Evolutionary conservation across 768 basidiomycete genomes (phyloP), one percentile per base, ranked within the genome.

Genomic region (Lactarius deliciosus): DNA sequence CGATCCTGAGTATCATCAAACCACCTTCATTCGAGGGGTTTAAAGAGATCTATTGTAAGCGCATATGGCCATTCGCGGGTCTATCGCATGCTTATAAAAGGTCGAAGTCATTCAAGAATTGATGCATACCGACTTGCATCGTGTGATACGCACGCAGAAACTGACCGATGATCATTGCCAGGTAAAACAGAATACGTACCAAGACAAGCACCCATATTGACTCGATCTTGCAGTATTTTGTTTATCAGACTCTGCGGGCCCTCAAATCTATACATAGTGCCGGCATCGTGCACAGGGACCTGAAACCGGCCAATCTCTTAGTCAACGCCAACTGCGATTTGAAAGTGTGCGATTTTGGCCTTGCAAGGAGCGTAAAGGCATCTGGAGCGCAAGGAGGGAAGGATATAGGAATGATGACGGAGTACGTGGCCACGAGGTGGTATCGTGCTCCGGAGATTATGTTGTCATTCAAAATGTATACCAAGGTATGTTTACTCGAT

Each of bases 371-470:
- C 69, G 81, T 87, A 57, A 83, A 86, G 73, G 82, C 82, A 47
- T 83, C 82, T 60, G 76, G 76, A 53, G 77, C 81, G 10, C 74
- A 81, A 5, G 81, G 80, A 36, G 84, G 83, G 22, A 87, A 87
- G 75, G 88, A 89, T 72, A 79, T 81, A 28, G 87, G 88, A 2
- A 74, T 88, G 66, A 88, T 89, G 88, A 89, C 88, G 28, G 89
- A 91, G 78, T 93, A 92, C 72, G 94, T 96, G 61, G 93, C 94
- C 2, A 96, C 94, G 61, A 79, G 94, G 62, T 96, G 92, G 94
- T 96, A 95, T 75, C 86, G 92, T 57, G 94, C 94, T 0, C 93
- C 93, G 0, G 94, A 96, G 76, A 94, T 96, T 74, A 96, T 96
- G 94, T 81, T 95, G 60, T 92, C 90, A 3, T 95, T 94, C 85